These are phyloP conservation scores for Fusarium xyrophilum DNA, from an alignment of 2,329 filamentous ascomycete genomes.

Conservation along the genomic window DNA sequence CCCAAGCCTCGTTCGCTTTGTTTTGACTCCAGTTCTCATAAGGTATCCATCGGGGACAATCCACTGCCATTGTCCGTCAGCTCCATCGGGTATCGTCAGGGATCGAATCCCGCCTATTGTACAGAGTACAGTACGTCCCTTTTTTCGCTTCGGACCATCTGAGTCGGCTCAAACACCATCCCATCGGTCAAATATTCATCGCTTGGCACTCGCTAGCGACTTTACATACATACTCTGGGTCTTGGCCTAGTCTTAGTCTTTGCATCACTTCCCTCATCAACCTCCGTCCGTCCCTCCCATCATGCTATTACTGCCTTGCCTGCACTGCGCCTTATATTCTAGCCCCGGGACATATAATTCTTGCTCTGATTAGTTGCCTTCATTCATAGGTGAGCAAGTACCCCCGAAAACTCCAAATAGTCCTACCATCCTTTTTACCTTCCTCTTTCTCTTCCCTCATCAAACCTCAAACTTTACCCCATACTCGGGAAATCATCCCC, in stretches of 20 bases:
- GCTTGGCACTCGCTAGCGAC: slow-evolving; percentile 37
- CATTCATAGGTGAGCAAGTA: slow-evolving; percentile 4
- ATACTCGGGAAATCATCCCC: slow-evolving; percentile 38
- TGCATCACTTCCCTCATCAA: slow-evolving; percentile 14
- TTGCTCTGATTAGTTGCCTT: neutral
- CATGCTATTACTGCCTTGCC: slow-evolving; percentile 1
- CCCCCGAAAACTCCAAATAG: slow-evolving; percentile 5
- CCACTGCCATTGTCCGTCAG: slow-evolving; percentile 18
- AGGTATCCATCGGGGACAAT: neutral
- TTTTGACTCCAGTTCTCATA: neutral
- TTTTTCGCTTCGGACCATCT: slow-evolving; percentile 39
- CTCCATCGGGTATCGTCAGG: slow-evolving; percentile 34
- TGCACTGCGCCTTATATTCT: slow-evolving; percentile 5
- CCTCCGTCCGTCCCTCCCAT: slow-evolving; percentile 1
- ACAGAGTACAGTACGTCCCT: slow-evolving; percentile 22
- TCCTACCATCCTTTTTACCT: slow-evolving; percentile 1
- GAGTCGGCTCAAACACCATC: slow-evolving; percentile 37
- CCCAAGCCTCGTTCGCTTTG: neutral
- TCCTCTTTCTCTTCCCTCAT: slow-evolving; percentile 16
- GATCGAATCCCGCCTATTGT: slow-evolving; percentile 27
- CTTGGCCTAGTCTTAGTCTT: slow-evolving; percentile 31
- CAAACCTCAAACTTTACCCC: slow-evolving; percentile 34
- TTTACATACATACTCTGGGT: slow-evolving; percentile 5
- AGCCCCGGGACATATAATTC: slow-evolving; percentile 16
- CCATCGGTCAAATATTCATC: slow-evolving; percentile 42